Conservation (phyloP, 192 early-diverging fungal species). For the Pilobolus umbonatus region DNA sequence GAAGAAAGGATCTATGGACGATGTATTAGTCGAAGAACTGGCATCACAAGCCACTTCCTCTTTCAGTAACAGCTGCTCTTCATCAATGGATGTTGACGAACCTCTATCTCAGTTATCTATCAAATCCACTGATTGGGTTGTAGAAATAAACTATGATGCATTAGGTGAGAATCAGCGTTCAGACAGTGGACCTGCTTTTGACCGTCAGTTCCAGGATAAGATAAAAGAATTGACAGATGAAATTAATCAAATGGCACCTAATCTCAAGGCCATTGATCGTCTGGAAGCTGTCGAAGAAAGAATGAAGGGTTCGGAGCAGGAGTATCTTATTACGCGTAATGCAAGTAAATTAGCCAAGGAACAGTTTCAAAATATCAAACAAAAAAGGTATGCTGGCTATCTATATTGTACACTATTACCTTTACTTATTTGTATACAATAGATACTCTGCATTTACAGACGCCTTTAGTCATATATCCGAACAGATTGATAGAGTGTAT, state of each 20-base stretch:
- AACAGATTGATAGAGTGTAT: slow-evolving; percentile 92
- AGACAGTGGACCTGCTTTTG: slow-evolving; percentile 39
- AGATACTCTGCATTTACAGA: slow-evolving; percentile 74
- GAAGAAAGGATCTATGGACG: slow-evolving; percentile 64
- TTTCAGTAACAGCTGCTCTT: too few relatives aligned
- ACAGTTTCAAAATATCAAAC: slow-evolving; percentile 73
- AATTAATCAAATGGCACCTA: slow-evolving; percentile 87
- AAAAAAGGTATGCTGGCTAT: slow-evolving; percentile 57
- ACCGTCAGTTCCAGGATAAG: slow-evolving; percentile 61
- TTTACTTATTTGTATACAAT: not conserved
- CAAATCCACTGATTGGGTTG: slow-evolving; percentile 40
- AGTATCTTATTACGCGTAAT: slow-evolving; percentile 78
- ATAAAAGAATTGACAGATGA: slow-evolving; percentile 55
- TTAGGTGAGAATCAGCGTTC: slow-evolving; percentile 49
- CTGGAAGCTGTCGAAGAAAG: slow-evolving; percentile 80
- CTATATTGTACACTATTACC: slow-evolving; percentile 1
- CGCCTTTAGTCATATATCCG: slow-evolving; percentile 86
- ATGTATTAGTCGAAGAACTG: slow-evolving; percentile 64
- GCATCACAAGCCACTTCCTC: slow-evolving; percentile 9
- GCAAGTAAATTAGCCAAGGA: slow-evolving; percentile 81
- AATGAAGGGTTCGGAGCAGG: slow-evolving; percentile 72
- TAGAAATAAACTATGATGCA: slow-evolving; percentile 57
- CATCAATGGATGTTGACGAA: slow-evolving; percentile 47
- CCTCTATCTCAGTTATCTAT: slow-evolving; percentile 23
- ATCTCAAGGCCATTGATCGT: slow-evolving; percentile 83